Evolutionary conservation across 306 rosid genomes (phyloP).

Genomic region (peach (Prunus persica)): DNA sequence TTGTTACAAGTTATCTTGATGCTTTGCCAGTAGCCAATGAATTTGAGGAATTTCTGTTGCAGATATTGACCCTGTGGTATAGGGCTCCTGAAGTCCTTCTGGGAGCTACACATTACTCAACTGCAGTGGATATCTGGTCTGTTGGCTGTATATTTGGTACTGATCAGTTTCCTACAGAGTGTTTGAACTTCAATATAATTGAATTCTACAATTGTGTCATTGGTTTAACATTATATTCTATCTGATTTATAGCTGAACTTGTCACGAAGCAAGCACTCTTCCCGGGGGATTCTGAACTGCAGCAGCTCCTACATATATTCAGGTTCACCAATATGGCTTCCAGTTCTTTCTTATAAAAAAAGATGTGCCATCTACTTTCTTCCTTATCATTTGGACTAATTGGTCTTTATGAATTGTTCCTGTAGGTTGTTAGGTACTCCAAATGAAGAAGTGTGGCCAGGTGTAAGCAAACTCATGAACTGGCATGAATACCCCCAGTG

Average conservation of each 20-base stretch:
- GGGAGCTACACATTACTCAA: slow-evolving; percentile 96
- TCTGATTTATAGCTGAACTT: slow-evolving; percentile 62
- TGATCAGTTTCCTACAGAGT: neutral
- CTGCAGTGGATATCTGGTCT: slow-evolving; percentile 94
- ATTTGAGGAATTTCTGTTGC: slow-evolving; percentile 7
- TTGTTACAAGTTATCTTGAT: neutral
- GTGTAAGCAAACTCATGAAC: slow-evolving; percentile 81
- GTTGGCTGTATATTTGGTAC: slow-evolving; percentile 93
- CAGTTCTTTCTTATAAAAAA: neutral
- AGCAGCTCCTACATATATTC: slow-evolving; percentile 95
- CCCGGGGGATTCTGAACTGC: slow-evolving; percentile 96
- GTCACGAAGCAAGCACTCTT: slow-evolving; percentile 83
- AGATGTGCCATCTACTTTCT: neutral
- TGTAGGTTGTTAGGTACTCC: slow-evolving; percentile 90
- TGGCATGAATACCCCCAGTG: slow-evolving; percentile 99
- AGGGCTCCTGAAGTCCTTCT: slow-evolving; percentile 97
- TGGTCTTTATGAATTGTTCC: neutral
- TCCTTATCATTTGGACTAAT: neutral
- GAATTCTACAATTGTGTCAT: neutral
- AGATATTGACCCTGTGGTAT: slow-evolving; percentile 90
- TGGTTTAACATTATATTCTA: neutral
- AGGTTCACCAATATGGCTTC: slow-evolving; percentile 35
- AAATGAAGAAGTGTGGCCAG: slow-evolving; percentile 89
- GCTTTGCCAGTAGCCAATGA: neutral
- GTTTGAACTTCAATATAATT: neutral